Evolutionary conservation across 352 stramenopile genomes (phyloP).

Genomic region (Peronosclerospora sorghi): DNA sequence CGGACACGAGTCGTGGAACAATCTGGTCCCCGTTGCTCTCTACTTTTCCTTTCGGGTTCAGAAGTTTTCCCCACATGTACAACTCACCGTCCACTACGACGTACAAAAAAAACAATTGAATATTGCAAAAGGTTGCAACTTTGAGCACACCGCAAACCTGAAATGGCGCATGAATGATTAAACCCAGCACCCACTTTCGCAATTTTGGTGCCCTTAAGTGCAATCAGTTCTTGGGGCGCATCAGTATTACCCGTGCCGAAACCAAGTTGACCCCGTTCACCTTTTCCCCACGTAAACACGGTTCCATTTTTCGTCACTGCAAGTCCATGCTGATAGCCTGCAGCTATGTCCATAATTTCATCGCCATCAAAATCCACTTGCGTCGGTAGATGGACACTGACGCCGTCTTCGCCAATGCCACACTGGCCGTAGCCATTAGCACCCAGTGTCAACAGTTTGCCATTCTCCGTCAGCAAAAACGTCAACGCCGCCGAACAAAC

Average conservation of each 20-base stretch:
- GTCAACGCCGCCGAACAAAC: conserved; percentile 78
- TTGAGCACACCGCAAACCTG: conserved; percentile 14
- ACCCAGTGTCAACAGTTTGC: conserved; percentile 68
- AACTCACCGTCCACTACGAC: conserved; percentile 57
- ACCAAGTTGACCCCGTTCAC: conserved; percentile 69
- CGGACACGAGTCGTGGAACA: conserved; percentile 56
- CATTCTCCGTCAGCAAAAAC: conserved; percentile 60
- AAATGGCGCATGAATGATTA: conserved; percentile 66
- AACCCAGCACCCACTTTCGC: conserved; percentile 67
- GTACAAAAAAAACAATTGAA: neutral
- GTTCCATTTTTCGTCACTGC: conserved; percentile 52
- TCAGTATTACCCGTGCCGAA: conserved; percentile 70
- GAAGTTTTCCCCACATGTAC: conserved; percentile 78
- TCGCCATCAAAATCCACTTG: conserved; percentile 59
- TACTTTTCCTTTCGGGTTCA: conserved; percentile 53
- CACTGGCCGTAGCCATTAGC: conserved; percentile 78
- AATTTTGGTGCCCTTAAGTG: conserved; percentile 58
- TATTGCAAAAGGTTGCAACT: neutral
- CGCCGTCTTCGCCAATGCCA: conserved; percentile 44
- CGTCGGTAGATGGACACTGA: conserved; percentile 41
- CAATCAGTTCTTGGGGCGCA: conserved; percentile 63
- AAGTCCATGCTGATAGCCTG: conserved; percentile 71
- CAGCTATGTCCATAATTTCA: conserved; percentile 54
- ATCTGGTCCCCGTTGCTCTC: conserved; percentile 62
- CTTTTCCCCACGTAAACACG: conserved; percentile 77